Evolutionary conservation across 306 rosid species (phyloP).

Genomic region (Urtica urens): DNA sequence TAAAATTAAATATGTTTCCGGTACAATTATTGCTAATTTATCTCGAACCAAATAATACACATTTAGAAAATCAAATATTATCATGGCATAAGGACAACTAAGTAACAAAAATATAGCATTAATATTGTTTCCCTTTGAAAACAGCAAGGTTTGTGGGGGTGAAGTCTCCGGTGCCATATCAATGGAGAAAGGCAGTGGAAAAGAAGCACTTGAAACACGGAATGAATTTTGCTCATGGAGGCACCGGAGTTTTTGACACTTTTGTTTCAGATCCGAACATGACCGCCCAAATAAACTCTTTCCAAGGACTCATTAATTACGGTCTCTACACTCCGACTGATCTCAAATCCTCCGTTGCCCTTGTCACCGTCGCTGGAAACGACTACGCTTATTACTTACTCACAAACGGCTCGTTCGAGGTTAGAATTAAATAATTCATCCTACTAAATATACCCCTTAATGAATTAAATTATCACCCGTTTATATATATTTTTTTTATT

Average conservation of each 20-base stretch:
- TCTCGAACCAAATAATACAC: too few relatives aligned
- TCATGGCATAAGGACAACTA: too few relatives aligned
- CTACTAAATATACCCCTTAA: too few relatives aligned
- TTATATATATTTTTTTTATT: too few relatives aligned
- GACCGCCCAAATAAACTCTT: conserved; percentile 62
- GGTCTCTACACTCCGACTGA: conserved; percentile 23
- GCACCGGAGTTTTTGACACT: conserved; percentile 73
- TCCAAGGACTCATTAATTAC: conserved; percentile 23
- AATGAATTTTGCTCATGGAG: conserved; percentile 81
- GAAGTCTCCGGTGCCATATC: conserved; percentile 71
- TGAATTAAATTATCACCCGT: too few relatives aligned
- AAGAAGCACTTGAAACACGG: conserved; percentile 41
- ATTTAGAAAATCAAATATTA: too few relatives aligned
- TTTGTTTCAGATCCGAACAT: conserved; percentile 47
- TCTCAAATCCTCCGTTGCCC: conserved; percentile 45
- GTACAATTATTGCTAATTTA: too few relatives aligned
- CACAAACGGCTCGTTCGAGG: conserved; percentile 40
- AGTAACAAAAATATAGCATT: too few relatives aligned
- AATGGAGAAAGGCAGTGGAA: conserved; percentile 35
- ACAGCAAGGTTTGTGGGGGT: conserved; percentile 58
- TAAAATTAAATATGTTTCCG: too few relatives aligned
- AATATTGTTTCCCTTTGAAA: too few relatives aligned
- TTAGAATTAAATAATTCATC: too few relatives aligned
- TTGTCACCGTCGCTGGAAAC: conserved; percentile 69
- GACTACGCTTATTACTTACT: conserved; percentile 39